Evolutionary conservation across 2,329 filamentous ascomycete species (phyloP).

Genomic region (Graphium sp.): DNA sequence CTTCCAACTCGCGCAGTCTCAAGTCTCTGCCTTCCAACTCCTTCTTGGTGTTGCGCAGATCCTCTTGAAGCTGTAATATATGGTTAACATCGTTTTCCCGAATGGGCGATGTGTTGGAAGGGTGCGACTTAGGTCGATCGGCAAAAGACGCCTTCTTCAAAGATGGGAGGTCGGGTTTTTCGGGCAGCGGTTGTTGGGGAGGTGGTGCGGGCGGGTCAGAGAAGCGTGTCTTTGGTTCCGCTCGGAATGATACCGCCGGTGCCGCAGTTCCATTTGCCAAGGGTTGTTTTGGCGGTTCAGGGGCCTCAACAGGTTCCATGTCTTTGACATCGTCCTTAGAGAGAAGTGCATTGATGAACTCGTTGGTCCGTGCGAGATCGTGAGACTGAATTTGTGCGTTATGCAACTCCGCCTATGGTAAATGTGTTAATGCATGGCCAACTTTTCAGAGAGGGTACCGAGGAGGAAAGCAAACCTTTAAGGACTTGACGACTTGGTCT

Average conservation of each 20-base stretch:
- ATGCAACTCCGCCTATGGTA: slow-evolving; percentile 66
- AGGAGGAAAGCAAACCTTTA: slow-evolving; percentile 36
- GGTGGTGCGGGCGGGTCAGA: slow-evolving; percentile 87
- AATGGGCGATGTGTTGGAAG: slow-evolving; percentile 37
- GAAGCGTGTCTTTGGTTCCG: slow-evolving; percentile 69
- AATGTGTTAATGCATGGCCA: slow-evolving; percentile 5
- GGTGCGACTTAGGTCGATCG: slow-evolving; percentile 48
- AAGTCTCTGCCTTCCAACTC: slow-evolving; percentile 44
- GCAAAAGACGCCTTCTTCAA: slow-evolving; percentile 63
- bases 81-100: slow-evolving; percentile 49
- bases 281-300: slow-evolving; percentile 29
- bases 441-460: neutral
- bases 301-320: slow-evolving; percentile 29
- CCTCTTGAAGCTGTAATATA: slow-evolving; percentile 71
- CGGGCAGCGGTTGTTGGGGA: slow-evolving; percentile 80
- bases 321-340: slow-evolving; percentile 52
- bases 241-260: slow-evolving; percentile 36
- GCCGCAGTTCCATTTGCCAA: slow-evolving; percentile 32
- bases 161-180: slow-evolving; percentile 71
- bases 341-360: slow-evolving; percentile 64
- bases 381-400: slow-evolving; percentile 74
- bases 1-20: slow-evolving; percentile 40
- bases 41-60: slow-evolving; percentile 65
- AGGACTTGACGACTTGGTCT: slow-evolving; percentile 81
- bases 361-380: slow-evolving; percentile 66